phyloP scores from a whole-genome alignment of 306 rosid genomes.

The Cucurbita moschata region DNA sequence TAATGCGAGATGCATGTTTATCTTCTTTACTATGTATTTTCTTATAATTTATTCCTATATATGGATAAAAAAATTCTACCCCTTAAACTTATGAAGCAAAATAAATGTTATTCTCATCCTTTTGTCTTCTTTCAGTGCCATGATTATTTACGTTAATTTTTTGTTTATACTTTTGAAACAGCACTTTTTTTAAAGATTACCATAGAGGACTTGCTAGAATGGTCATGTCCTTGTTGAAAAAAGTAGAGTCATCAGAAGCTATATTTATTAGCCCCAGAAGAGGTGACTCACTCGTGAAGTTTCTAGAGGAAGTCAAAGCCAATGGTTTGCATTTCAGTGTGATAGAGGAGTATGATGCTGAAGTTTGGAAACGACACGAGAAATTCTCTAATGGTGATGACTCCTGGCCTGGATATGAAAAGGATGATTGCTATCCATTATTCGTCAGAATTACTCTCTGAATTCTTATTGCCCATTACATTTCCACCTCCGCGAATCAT shows the following conservation, averaged over 20 bases:
- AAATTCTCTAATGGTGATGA: conserved; percentile 33
- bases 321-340: conserved; percentile 39
- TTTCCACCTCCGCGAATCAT: background rate
- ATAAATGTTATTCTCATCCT: background rate
- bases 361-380: conserved; percentile 54
- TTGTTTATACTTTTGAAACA: conserved; percentile 25
- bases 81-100: background rate
- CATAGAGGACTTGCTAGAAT: conserved; percentile 53
- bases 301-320: conserved; percentile 44
- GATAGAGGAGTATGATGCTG: conserved; percentile 46
- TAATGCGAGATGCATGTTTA: background rate
- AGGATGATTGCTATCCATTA: conserved; percentile 69
- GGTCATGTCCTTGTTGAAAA: conserved; percentile 36
- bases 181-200: conserved; percentile 78
- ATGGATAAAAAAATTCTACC: background rate
- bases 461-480: conserved; percentile 20
- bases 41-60: background rate
- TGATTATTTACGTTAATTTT: background rate
- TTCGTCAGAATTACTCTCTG: conserved; percentile 47
- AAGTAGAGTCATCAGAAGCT: conserved; percentile 40
- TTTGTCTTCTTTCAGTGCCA: background rate
- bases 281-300: conserved; percentile 57
- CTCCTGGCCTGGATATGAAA: conserved; percentile 58
- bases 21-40: background rate
- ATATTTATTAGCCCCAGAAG: conserved; percentile 65